These are phyloP conservation scores for Candida piceae DNA, from an alignment of 805 yeast species.

Conservation along the genomic window DNA sequence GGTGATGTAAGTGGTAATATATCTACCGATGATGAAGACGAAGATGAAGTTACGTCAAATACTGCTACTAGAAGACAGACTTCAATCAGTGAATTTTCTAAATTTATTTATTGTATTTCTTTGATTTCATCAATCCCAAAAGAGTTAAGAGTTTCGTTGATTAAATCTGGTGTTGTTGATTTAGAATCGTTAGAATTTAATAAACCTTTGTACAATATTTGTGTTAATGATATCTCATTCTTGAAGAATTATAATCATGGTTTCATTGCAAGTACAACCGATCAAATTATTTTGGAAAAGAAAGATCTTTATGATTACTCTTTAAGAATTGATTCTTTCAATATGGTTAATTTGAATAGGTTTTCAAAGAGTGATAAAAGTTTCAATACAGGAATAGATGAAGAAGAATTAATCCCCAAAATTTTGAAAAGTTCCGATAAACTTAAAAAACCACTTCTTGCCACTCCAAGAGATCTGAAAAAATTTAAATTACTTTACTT, in stretches of 20 bases:
- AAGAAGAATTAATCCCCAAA: slow-evolving; percentile 16
- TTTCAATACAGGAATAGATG: neutral
- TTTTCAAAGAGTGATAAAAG: neutral
- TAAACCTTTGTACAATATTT: slow-evolving; percentile 57
- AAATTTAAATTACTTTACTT: slow-evolving; percentile 29
- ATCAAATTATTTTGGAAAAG: slow-evolving; percentile 57
- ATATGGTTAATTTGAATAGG: slow-evolving; percentile 1
- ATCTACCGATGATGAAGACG: neutral
- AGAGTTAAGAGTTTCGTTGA: slow-evolving; percentile 33
- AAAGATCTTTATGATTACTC: slow-evolving; percentile 44
- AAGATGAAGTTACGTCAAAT: slow-evolving; percentile 8
- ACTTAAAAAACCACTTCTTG: slow-evolving; percentile 10
- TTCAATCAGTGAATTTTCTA: slow-evolving; percentile 36
- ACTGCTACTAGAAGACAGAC: slow-evolving; percentile 9
- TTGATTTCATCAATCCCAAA: slow-evolving; percentile 60
- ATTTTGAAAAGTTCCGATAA: slow-evolving; percentile 11
- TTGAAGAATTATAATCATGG: slow-evolving; percentile 28
- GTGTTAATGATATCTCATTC: slow-evolving; percentile 51
- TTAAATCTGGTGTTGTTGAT: slow-evolving; percentile 24
- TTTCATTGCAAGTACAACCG: slow-evolving; percentile 61
- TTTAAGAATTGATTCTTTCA: slow-evolving; percentile 22
- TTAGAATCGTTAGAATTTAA: slow-evolving; percentile 27
- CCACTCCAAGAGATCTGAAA: slow-evolving; percentile 35
- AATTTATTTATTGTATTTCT: slow-evolving; percentile 54
- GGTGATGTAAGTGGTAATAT: neutral